Evolutionary conservation across 2,329 filamentous ascomycete species (phyloP).

Genomic region (Didymella pomorum): DNA sequence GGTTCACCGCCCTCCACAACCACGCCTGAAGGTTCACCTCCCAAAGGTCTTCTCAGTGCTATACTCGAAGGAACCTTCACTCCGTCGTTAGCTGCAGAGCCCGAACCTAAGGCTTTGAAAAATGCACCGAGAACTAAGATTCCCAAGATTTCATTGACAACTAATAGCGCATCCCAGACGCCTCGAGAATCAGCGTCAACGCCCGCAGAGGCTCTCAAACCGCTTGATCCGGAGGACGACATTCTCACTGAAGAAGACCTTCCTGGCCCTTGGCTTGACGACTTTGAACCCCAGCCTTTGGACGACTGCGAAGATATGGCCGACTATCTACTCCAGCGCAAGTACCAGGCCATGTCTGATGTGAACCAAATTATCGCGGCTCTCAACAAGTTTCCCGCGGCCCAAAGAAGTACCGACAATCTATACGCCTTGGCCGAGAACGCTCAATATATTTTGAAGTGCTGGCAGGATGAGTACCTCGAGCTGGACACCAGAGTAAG

Average conservation of each 20-base stretch:
- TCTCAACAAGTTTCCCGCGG: conserved; percentile 54
- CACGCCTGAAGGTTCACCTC: conserved; percentile 32
- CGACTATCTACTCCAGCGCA: conserved; percentile 52
- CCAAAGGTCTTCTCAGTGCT: conserved; percentile 27
- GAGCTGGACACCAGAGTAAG: conserved; percentile 58
- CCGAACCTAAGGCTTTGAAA: conserved; percentile 21
- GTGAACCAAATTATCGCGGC: conserved; percentile 53
- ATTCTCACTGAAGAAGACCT: conserved; percentile 48
- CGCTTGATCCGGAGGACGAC: conserved; percentile 46
- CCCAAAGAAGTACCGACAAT: conserved; percentile 58
- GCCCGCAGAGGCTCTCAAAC: conserved; percentile 33
- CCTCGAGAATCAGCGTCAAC: conserved; percentile 38
- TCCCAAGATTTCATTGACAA: conserved; percentile 34
- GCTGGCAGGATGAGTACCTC: conserved; percentile 68
- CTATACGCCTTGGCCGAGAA: conserved; percentile 65
- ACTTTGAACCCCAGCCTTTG: conserved; percentile 36
- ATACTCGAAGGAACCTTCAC: conserved; percentile 21
- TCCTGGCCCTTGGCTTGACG: conserved; percentile 47
- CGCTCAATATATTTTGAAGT: conserved; percentile 60
- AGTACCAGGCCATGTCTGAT: conserved; percentile 54
- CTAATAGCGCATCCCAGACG: conserved; percentile 37
- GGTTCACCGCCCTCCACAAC: conserved; percentile 23
- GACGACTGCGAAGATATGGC: conserved; percentile 52
- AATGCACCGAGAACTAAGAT: conserved; percentile 21
- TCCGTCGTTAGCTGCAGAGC: conserved; percentile 13